Evolutionary conservation across 768 basidiomycete species (phyloP).

Genomic region (Macrolepiota albuminosa): DNA sequence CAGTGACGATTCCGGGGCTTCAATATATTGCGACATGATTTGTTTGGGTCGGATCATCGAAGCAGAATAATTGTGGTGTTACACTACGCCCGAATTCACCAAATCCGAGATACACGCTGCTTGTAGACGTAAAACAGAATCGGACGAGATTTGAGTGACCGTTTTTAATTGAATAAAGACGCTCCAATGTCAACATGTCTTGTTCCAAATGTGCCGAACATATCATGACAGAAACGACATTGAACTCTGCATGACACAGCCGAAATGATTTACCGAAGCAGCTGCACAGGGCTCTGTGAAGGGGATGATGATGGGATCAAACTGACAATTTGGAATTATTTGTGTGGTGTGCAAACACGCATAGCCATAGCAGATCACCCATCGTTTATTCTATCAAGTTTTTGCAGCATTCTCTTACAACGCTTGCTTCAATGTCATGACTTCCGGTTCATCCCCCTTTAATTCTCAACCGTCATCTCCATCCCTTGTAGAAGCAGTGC

Average conservation of each 20-base stretch:
- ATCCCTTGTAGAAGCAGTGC: background rate
- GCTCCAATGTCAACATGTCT: background rate
- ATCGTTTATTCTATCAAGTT: slow-evolving; percentile 1
- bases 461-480: background rate
- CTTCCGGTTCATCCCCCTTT: slow-evolving; percentile 8
- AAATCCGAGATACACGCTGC: background rate
- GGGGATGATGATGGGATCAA: background rate
- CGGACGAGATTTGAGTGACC: background rate
- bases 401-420: background rate
- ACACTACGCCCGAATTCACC: background rate
- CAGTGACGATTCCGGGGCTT: background rate
- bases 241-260: background rate
- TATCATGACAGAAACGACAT: background rate
- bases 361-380: background rate
- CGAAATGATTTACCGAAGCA: background rate
- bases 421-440: slow-evolving; percentile 23
- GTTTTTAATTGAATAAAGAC: background rate
- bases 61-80: too few relatives aligned
- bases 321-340: background rate
- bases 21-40: background rate
- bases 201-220: background rate
- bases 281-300: too few relatives aligned
- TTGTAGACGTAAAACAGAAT: background rate
- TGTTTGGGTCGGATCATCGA: background rate
- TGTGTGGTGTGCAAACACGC: background rate